Percentiles rank a stretch among this genome's conserved stretches.
These are phyloP conservation scores for Diplosphaera chodatii DNA, from an alignment of 139 green algal species.

Conservation along the genomic window DNA sequence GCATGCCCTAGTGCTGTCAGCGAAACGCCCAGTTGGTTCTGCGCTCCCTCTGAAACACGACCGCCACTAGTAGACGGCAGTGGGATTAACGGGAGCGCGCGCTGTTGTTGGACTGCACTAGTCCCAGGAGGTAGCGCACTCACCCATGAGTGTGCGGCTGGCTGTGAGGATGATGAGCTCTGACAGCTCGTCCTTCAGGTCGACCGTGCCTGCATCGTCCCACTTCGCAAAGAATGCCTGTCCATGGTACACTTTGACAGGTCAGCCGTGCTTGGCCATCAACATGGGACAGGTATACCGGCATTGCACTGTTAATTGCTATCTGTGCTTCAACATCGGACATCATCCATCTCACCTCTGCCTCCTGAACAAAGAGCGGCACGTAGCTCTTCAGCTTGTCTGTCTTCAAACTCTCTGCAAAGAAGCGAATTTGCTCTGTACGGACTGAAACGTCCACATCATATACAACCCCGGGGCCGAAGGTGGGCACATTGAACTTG, in stretches of 20 bases:
- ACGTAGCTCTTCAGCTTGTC: conserved; percentile 85
- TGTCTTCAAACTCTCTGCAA: conserved; percentile 86
- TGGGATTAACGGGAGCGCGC: too few relatives aligned
- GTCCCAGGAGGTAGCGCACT: neutral
- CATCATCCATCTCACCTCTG: conserved; percentile 36
- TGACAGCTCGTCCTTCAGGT: conserved; percentile 83
- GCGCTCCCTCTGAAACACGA: too few relatives aligned
- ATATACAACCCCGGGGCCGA: conserved; percentile 95
- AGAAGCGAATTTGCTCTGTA: conserved; percentile 95
- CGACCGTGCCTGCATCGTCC: conserved; percentile 76
- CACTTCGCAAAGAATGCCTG: conserved; percentile 89
- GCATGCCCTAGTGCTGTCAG: too few relatives aligned
- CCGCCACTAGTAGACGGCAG: too few relatives aligned
- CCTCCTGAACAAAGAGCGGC: conserved; percentile 80
- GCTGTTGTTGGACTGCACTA: neutral
- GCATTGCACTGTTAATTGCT: too few relatives aligned
- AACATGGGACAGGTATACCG: too few relatives aligned
- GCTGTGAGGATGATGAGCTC: conserved; percentile 93
- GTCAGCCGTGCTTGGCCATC: too few relatives aligned
- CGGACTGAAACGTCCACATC: conserved; percentile 79
- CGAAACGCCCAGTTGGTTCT: too few relatives aligned
- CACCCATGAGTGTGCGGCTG: conserved; percentile 80
- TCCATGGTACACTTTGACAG: too few relatives aligned
- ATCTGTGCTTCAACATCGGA: neutral
- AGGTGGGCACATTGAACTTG: conserved; percentile 96